Base-by-base conservation (phyloP, 2,329 filamentous ascomycete genomes). In the Ophiostoma perfectum region DNA sequence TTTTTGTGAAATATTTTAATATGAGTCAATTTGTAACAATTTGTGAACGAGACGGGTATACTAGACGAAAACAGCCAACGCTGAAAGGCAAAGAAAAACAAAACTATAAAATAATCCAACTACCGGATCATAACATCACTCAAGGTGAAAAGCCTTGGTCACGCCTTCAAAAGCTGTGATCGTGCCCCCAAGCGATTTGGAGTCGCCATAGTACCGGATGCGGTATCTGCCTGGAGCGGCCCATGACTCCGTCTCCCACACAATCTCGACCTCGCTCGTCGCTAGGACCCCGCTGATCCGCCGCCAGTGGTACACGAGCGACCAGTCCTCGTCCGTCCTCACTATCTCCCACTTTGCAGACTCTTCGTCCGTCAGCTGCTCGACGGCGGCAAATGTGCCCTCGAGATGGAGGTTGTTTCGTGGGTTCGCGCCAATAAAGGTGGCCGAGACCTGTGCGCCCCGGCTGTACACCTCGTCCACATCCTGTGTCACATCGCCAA, bases 341-440 rank as follows among this genome's bases (percentile, higher is more conserved):
- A 95, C 84, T 55, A 80, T 82, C 7, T 77, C 79, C 94, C 94
- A 97, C 0, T 66, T 68, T 2, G n/a, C 11, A 3, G 39, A 36
- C 36, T 65, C 70, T 2, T 36, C 66, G 12, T 11, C 36, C 1
- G 27, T 27, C 64, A 86, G 81, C 74, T 81, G 81, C 80, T 97
- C 93, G 0, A 97, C 84, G 0, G 90, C 86, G 0, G 89, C 89
- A 77, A 88, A 97, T 0, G 92, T 96, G 2, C 82, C 83, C 74
- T 91, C 93, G 1, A 92, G 86, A 1, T 88, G 86, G 42, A 97
- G 85, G 72, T 97, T 90, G 77, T 97, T 97, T 42, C 94, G 86
- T 16, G 94, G 94, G 74, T 97, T 97, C 0, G 93, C 93, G 16
- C 89, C 94, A 2, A 94, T 86, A 77, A 97, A 97, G 0, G 83